phyloP scores from a whole-genome alignment of 176 grass and related monocot genomes.

The Dendrocalamus sinicus region DNA sequence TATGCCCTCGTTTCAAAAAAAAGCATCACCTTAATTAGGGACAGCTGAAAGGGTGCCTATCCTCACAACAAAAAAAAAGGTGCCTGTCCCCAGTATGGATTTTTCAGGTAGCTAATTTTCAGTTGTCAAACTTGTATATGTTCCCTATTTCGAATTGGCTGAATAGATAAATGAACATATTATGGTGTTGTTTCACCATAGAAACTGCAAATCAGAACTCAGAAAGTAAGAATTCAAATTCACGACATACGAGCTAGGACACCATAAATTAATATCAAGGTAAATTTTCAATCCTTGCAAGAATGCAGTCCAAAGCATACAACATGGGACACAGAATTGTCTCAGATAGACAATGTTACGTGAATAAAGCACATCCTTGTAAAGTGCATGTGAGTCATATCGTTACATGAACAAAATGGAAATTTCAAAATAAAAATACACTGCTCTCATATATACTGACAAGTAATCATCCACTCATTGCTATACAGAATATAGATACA shows the following conservation, averaged over 20 bases:
- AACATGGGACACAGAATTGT: slow-evolving; percentile 17
- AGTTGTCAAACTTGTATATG: neutral
- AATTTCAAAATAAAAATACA: slow-evolving; percentile 42
- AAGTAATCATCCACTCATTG: slow-evolving; percentile 27
- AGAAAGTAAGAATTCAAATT: neutral
- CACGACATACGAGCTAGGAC: neutral
- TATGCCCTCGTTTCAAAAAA: too few species aligned
- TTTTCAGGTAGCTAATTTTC: slow-evolving; percentile 8
- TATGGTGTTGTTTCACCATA: neutral
- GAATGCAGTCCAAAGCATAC: slow-evolving; percentile 17
- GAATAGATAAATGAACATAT: slow-evolving; percentile 6
- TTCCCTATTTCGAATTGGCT: neutral
- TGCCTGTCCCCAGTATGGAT: neutral
- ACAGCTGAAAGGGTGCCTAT: neutral
- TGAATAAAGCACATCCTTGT: slow-evolving; percentile 27
- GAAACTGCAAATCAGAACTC: slow-evolving; percentile 12
- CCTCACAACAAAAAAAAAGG: neutral
- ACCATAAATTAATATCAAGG: neutral
- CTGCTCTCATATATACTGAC: slow-evolving; percentile 36
- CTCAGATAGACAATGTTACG: slow-evolving; percentile 12
- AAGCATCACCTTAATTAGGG: neutral
- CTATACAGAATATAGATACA: slow-evolving; percentile 30
- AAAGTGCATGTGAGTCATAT: slow-evolving; percentile 2
- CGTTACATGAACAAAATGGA: slow-evolving; percentile 14
- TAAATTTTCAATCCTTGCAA: neutral